A percentile compares a stretch with the other conserved stretches of the same genome.
Evolutionary conservation across 495 filamentous ascomycete species (phyloP).

Genomic region (Aspergillus steynii): DNA sequence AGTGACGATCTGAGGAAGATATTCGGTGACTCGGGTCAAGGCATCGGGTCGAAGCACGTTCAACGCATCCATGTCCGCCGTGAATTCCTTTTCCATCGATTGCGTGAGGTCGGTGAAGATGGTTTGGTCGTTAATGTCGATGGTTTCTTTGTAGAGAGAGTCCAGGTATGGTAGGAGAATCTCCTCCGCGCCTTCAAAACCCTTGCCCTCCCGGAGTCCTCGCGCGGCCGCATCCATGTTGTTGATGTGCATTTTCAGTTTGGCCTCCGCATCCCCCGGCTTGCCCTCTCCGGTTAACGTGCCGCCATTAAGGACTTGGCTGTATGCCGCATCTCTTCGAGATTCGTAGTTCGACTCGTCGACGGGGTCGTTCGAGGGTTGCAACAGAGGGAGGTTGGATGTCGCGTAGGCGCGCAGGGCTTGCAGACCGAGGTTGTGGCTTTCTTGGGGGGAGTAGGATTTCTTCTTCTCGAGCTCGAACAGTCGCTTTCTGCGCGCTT

Average conservation of each 20-base stretch:
- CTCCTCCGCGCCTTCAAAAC: conserved; percentile 56
- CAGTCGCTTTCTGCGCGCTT: conserved; percentile 75
- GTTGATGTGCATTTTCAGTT: conserved; percentile 90
- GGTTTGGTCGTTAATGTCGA: conserved; percentile 71
- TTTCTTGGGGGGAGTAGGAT: background rate
- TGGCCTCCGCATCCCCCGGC: conserved; percentile 73
- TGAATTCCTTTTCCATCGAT: conserved; percentile 80
- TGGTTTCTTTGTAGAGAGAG: conserved; percentile 66
- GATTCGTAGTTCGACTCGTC: conserved; percentile 48
- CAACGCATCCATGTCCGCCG: conserved; percentile 77
- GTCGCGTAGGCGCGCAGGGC: conserved; percentile 35
- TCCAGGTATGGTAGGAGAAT: conserved; percentile 89
- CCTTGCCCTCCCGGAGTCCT: conserved; percentile 51
- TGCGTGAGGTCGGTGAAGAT: conserved; percentile 81
- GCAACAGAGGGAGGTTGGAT: conserved; percentile 51
- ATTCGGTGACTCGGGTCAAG: conserved; percentile 86
- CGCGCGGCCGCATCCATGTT: conserved; percentile 65
- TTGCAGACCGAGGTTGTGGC: background rate
- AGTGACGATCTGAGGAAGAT: conserved; percentile 76
- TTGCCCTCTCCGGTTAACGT: conserved; percentile 61
- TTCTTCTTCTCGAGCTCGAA: conserved; percentile 49
- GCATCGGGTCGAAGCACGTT: conserved; percentile 84
- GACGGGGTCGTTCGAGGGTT: conserved; percentile 56
- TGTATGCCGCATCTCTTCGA: conserved; percentile 62
- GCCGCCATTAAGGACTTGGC: conserved; percentile 52